Evolutionary conservation across 495 filamentous ascomycete genomes (phyloP).

Genomic region (Trichocladium uniseriatum): DNA sequence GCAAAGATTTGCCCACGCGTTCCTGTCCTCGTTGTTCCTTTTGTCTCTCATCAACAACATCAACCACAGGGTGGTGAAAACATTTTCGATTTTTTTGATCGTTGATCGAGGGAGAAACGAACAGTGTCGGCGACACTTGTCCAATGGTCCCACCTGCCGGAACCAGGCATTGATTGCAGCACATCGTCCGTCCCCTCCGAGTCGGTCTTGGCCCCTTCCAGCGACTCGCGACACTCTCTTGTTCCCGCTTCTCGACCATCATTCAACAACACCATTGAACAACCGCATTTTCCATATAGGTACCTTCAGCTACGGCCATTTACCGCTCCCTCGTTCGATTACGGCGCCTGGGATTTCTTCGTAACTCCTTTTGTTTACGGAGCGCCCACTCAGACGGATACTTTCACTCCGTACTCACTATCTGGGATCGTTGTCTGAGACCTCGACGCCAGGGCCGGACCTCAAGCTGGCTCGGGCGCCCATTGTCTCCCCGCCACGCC

Average conservation of each 20-base stretch:
- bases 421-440: slow-evolving; percentile 2
- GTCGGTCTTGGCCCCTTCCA: not conserved
- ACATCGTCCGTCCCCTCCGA: not conserved
- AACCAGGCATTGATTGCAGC: not conserved
- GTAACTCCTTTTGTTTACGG: not conserved
- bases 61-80: slow-evolving; percentile 3
- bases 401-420: not conserved
- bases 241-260: too few relatives aligned
- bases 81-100: too few relatives aligned
- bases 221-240: slow-evolving; percentile 12
- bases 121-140: not conserved
- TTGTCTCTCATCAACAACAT: not conserved
- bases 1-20: slow-evolving; percentile 6
- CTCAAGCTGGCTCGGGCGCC: slow-evolving; percentile 3
- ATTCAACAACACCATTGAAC: too few relatives aligned
- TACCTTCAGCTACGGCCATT: not conserved
- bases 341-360: not conserved
- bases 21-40: not conserved
- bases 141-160: not conserved
- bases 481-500: slow-evolving; percentile 5
- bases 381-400: not conserved
- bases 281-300: too few relatives aligned
- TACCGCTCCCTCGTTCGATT: not conserved
- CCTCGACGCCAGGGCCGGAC: slow-evolving; percentile 10
- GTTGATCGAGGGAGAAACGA: not conserved